A percentile compares a stretch with the other conserved stretches of the same genome.
These are phyloP conservation scores for Globisporangium camurandrum DNA, from an alignment of 352 stramenopile species.

Conservation along the genomic window DNA sequence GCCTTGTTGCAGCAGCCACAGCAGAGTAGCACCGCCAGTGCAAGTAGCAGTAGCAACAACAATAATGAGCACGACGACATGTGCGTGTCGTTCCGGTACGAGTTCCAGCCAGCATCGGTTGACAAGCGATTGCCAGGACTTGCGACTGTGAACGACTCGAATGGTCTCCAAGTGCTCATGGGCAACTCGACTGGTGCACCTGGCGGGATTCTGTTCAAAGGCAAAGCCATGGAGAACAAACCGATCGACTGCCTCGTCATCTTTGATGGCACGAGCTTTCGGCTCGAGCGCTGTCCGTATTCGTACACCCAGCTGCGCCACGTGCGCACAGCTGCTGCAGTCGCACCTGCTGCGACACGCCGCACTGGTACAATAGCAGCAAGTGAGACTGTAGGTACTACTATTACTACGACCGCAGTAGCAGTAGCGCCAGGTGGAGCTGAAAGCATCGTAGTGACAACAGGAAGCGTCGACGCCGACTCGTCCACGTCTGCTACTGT, in stretches of 20 bases:
- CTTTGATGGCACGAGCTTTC: constrained; percentile 64
- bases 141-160: constrained; percentile 56
- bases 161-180: constrained; percentile 55
- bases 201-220: constrained; percentile 71
- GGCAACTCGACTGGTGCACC: constrained; percentile 37
- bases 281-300: constrained; percentile 58
- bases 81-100: constrained; percentile 64
- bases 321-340: constrained; percentile 26
- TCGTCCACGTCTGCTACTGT: no score
- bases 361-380: background rate
- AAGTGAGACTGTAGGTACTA: background rate
- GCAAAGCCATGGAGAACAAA: constrained; percentile 70
- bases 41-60: background rate
- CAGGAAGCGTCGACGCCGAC: no score
- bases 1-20: background rate
- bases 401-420: background rate
- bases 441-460: background rate
- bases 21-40: background rate
- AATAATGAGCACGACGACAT: constrained; percentile 15
- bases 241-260: constrained; percentile 77
- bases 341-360: background rate
- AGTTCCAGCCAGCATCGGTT: constrained; percentile 79
- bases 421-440: background rate
- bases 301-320: constrained; percentile 70
- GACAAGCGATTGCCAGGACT: constrained; percentile 56